phyloP scores from a whole-genome alignment of 176 grass and related monocot genomes.

The Poa annua region DNA sequence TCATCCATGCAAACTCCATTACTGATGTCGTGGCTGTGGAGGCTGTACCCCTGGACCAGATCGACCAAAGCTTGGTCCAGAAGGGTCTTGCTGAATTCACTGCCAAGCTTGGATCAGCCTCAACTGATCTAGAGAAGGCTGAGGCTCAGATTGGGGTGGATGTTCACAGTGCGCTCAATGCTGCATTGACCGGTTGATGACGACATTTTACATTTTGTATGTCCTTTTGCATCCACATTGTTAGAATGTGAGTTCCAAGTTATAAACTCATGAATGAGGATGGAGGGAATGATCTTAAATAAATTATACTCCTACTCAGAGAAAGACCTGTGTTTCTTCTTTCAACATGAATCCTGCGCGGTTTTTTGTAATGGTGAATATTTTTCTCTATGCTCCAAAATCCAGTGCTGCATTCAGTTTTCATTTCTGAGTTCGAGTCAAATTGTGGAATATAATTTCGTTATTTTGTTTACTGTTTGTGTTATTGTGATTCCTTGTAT shows the following conservation, averaged over 20 bases:
- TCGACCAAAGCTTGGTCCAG: conserved; percentile 77
- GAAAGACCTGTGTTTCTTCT: conserved; percentile 40
- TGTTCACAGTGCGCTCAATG: conserved; percentile 95
- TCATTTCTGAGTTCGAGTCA: background rate
- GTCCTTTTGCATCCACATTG: conserved; percentile 57
- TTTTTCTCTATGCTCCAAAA: conserved; percentile 37
- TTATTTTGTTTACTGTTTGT: background rate
- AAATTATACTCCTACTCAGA: conserved; percentile 63
- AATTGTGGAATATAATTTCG: background rate
- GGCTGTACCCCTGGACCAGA: conserved; percentile 78
- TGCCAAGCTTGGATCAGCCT: conserved; percentile 83
- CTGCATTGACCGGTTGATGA: conserved; percentile 72
- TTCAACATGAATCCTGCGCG: conserved; percentile 40
- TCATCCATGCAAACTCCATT: conserved; percentile 94
- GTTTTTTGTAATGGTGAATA: conserved; percentile 70
- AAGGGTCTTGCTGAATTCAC: conserved; percentile 88
- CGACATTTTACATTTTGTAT: conserved; percentile 19
- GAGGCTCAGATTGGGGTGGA: conserved; percentile 98
- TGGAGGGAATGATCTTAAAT: conserved; percentile 77
- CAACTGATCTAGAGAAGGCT: conserved; percentile 89
- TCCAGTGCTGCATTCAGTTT: background rate
- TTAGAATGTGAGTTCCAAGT: conserved; percentile 54
- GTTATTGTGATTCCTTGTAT: background rate
- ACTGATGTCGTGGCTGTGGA: conserved; percentile 95
- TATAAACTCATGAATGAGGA: conserved; percentile 46